Evolutionary conservation across 2,329 filamentous ascomycete genomes (phyloP).

Genomic region (Nemania sp.): DNA sequence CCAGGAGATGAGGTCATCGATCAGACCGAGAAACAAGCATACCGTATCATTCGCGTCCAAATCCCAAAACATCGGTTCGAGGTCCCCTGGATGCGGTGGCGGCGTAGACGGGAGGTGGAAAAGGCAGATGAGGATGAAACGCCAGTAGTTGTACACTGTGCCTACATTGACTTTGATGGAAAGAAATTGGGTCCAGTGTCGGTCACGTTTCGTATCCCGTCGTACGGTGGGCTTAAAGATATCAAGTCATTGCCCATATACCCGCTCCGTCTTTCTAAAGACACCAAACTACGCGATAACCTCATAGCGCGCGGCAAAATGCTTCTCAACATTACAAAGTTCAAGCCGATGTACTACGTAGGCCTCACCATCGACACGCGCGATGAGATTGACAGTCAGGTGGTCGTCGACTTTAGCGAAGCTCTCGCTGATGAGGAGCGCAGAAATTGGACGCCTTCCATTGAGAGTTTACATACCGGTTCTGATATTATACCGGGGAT

Average conservation of each 20-base stretch:
- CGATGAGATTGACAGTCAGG: constrained; percentile 49
- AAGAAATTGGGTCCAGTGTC: constrained; percentile 40
- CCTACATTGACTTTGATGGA: constrained; percentile 48
- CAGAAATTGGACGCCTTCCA: not conserved
- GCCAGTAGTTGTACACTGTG: constrained; percentile 30
- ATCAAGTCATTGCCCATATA: constrained; percentile 40
- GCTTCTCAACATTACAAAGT: constrained; percentile 23
- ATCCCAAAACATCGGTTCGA: not conserved
- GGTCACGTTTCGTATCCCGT: constrained; percentile 35
- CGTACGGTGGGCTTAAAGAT: constrained; percentile 38
- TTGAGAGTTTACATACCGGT: not conserved
- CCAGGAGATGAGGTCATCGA: constrained; percentile 44
- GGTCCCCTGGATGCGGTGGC: not conserved
- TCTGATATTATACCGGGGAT: not conserved
- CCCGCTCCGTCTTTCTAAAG: constrained; percentile 35
- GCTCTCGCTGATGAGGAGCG: constrained; percentile 25
- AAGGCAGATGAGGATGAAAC: not conserved
- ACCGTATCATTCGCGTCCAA: constrained; percentile 39
- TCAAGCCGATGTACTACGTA: constrained; percentile 46
- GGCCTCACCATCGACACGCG: constrained; percentile 39
- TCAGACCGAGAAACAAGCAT: constrained; percentile 42
- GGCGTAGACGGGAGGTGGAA: too few relatives aligned
- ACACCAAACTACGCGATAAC: not conserved
- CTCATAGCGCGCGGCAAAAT: constrained; percentile 32
- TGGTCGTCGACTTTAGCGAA: constrained; percentile 48